These are phyloP conservation scores for Oryza meridionalis DNA, from an alignment of 176 grass and related monocot species.

Conservation along the genomic window DNA sequence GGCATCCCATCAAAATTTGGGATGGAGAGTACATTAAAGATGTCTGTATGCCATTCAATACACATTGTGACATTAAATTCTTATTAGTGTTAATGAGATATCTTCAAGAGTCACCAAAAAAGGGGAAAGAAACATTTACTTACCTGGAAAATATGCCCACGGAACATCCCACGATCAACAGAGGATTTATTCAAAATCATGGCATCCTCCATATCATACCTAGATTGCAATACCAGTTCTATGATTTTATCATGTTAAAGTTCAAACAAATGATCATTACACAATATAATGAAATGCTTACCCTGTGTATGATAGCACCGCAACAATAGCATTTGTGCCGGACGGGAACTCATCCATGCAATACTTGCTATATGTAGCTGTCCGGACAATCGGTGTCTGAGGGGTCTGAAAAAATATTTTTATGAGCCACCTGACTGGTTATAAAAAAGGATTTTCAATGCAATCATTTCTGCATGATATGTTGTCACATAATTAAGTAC, in stretches of 20 bases:
- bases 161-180: constrained; percentile 89
- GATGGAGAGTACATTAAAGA: neutral
- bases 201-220: constrained; percentile 99
- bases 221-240: constrained; percentile 42
- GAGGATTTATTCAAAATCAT: constrained; percentile 99
- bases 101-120: neutral
- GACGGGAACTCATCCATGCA: constrained; percentile 88
- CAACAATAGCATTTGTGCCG: constrained; percentile 96
- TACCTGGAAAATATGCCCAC: constrained; percentile 94
- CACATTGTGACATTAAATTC: neutral
- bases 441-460: neutral
- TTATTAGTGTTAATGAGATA: constrained; percentile 3
- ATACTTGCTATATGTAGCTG: constrained; percentile 82
- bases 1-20: neutral
- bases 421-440: neutral
- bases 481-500: neutral
- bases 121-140: constrained; percentile 23
- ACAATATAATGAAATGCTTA: constrained; percentile 42
- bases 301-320: constrained; percentile 90
- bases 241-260: constrained; percentile 36
- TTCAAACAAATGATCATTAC: constrained; percentile 5
- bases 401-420: constrained; percentile 61
- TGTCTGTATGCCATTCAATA: neutral
- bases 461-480: neutral
- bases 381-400: constrained; percentile 88